Evolutionary conservation across 176 grass and related monocot species (phyloP).

Genomic region (Zea luxurians): DNA sequence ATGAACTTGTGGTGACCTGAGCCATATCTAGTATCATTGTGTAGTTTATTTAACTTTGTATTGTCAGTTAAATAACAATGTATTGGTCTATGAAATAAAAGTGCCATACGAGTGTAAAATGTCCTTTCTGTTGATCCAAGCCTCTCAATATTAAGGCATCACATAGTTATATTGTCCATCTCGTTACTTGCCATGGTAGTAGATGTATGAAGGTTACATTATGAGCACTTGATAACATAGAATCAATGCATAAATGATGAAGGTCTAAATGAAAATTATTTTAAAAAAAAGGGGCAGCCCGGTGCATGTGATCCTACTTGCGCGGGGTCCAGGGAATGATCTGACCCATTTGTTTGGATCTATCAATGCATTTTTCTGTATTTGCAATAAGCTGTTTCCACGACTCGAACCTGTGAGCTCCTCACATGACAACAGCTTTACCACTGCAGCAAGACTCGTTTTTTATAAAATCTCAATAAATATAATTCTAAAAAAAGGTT

Average conservation of each 20-base stretch:
- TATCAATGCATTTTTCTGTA: too few species aligned
- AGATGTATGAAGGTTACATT: not conserved
- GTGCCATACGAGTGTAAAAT: not conserved
- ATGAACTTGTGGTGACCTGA: not conserved
- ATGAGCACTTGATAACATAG: not conserved
- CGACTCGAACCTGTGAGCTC: too few species aligned
- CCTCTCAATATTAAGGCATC: not conserved
- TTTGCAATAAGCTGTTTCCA: too few species aligned
- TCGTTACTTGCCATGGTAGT: not conserved
- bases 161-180: slow-evolving; percentile 1
- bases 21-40: not conserved
- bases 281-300: too few species aligned
- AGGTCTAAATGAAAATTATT: not conserved
- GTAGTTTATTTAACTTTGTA: slow-evolving; percentile 3
- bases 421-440: too few species aligned
- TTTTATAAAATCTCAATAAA: not conserved
- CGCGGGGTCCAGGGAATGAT: too few species aligned
- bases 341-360: too few species aligned
- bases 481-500: not conserved
- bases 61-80: not conserved
- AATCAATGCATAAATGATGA: not conserved
- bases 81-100: not conserved
- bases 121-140: not conserved
- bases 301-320: not conserved
- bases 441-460: too few species aligned